phyloP scores from a whole-genome alignment of 306 rosid species.

The Oxytropis ochrocephala region DNA sequence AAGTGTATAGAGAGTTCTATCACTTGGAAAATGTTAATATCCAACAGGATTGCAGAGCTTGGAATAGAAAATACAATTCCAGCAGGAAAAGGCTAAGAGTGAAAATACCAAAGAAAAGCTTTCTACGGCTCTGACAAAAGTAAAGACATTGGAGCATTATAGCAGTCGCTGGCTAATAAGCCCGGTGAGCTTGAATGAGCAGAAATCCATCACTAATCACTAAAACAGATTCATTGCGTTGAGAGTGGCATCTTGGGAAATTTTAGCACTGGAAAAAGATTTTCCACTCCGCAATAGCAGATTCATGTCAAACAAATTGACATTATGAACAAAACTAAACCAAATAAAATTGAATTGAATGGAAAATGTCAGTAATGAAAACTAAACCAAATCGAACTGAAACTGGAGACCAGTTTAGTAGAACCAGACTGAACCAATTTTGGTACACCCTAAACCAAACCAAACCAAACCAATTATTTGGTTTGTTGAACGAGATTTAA shows the following conservation, averaged over 20 bases:
- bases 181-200: slow-evolving; percentile 39
- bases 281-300: slow-evolving; percentile 13
- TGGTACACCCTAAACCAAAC: too few species aligned
- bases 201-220: not conserved
- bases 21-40: slow-evolving; percentile 24
- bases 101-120: slow-evolving; percentile 48
- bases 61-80: slow-evolving; percentile 22
- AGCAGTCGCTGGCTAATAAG: slow-evolving; percentile 46
- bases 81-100: slow-evolving; percentile 44
- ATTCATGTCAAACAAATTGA: too few species aligned
- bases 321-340: too few species aligned
- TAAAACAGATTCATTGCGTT: not conserved
- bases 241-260: slow-evolving; percentile 31
- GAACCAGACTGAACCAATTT: too few species aligned
- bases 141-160: slow-evolving; percentile 58
- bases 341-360: too few species aligned
- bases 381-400: too few species aligned
- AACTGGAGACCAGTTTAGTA: too few species aligned
- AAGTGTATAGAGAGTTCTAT: slow-evolving; percentile 28
- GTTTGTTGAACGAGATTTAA: too few species aligned
- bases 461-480: too few species aligned
- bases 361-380: too few species aligned
- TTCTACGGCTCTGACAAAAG: slow-evolving; percentile 56
- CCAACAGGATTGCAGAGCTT: slow-evolving; percentile 3
- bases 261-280: slow-evolving; percentile 37